These are phyloP conservation scores for Fusarium sp. DNA, from an alignment of 2,329 filamentous ascomycete species.

Conservation along the genomic window DNA sequence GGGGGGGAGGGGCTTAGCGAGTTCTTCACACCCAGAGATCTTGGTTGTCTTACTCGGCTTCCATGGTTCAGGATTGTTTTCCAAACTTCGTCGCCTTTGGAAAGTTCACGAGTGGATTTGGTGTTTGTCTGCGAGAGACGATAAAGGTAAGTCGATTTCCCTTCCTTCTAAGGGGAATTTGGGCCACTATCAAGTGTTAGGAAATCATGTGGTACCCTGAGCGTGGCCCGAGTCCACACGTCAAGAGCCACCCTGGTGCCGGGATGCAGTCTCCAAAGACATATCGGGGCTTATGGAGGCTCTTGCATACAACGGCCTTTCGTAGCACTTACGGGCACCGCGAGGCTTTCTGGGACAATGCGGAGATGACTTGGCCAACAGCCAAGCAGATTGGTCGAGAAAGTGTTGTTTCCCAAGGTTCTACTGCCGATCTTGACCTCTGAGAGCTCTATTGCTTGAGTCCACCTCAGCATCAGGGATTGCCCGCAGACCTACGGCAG, in stretches of 20 bases:
- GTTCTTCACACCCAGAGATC: slow-evolving; percentile 8
- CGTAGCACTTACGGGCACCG: slow-evolving; percentile 34
- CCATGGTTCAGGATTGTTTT: slow-evolving; percentile 41
- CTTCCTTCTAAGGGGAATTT: slow-evolving; percentile 37
- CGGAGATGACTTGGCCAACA: slow-evolving; percentile 34
- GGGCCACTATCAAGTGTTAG: slow-evolving; percentile 39
- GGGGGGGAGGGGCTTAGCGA: slow-evolving; percentile 39
- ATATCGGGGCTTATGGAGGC: slow-evolving; percentile 40
- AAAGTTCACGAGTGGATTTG: slow-evolving; percentile 14
- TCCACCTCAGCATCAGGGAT: slow-evolving; percentile 37
- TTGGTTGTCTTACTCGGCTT: slow-evolving; percentile 47
- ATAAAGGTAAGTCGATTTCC: slow-evolving; percentile 26
- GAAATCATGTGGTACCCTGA: slow-evolving; percentile 48
- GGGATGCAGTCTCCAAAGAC: slow-evolving; percentile 41
- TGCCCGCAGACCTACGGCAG: slow-evolving; percentile 25
- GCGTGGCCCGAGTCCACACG: slow-evolving; percentile 49
- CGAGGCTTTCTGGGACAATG: slow-evolving; percentile 32
- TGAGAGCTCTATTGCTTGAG: slow-evolving; percentile 36
- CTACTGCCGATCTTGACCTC: slow-evolving; percentile 41
- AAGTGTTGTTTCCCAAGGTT: slow-evolving; percentile 31
- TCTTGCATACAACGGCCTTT: slow-evolving; percentile 42
- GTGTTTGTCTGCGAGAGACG: slow-evolving; percentile 16
- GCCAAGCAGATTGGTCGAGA: slow-evolving; percentile 29
- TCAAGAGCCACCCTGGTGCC: slow-evolving; percentile 45
- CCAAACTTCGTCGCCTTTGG: slow-evolving; percentile 5